Evolutionary conservation across 345 rosid genomes (phyloP), one percentile per base, ranked within the genome.

Genomic region (Arabis alpina): DNA sequence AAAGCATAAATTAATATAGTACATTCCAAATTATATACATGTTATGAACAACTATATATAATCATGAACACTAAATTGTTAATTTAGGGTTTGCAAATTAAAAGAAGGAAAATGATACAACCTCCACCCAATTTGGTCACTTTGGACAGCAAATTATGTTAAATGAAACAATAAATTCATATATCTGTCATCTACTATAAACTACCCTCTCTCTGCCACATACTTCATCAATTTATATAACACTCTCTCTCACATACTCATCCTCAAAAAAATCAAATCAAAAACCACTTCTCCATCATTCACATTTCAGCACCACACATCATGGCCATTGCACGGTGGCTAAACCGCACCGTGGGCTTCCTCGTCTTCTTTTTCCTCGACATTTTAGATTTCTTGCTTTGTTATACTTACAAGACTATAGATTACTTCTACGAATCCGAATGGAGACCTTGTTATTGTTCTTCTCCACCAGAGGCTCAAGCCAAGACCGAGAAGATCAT

Each of bases 401-500:
- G 79, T 62, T 75, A 6, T 41, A 68, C 48, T 13, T 75, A 75
- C 70, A 75, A 68, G 59, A 55, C 74, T 3, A 44, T 75, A n/a
- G 78, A 75, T 47, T 75, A 54, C 64, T 44, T 68, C 59, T 75
- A 54, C 19, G 78, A 75, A 23, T 68, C 69, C 57, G 53, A 75
- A 23, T 54, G 78, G 78, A 75, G 54, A 44, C 74, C 74, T 9
- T 75, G 78, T 58, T 75, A 75, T 44, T 75, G 78, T 51, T 68
- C 64, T 54, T 45, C 70, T 61, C 78, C 78, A 57, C 74, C 49
- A 19, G 14, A 54, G 37, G 74, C 78, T 39, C 41, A 68, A 54
- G 57, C 58, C 69, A 74, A 84, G 65, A 77, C 84, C 25, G 73
- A 78, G 44, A 88, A 82, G 74, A 88, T 94, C 83, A 72, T 94